Base-by-base conservation (phyloP, 2,329 filamentous ascomycete species). In the Ophiosphaerella narmari region DNA sequence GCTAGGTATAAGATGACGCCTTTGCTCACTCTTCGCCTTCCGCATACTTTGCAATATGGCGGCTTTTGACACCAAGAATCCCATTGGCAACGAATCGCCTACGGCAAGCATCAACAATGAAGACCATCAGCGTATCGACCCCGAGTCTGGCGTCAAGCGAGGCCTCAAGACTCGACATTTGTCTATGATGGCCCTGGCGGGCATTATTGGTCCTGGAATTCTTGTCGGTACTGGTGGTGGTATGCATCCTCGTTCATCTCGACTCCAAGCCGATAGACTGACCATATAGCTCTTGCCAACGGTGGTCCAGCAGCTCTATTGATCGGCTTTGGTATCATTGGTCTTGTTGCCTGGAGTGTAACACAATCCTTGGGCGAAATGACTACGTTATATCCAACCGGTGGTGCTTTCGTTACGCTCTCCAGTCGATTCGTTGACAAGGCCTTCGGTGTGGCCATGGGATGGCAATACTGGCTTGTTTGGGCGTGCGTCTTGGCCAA, bases 351-450 rank as follows among this genome's bases (percentile, higher is more conserved):
- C 2, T 82, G 65, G 51, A 80, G 78, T 58, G 82, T 87, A 57
- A 90, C 89, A 83, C 88, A 90, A 76, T 87, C 84, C 4, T 75
- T 91, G 6, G 88, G 88, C 16, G 88, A 91, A 68, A 76, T 91
- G 61, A 88, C 88, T 3, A 90, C 88, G 6, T 73, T 90, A 1
- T 90, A 87, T 58, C 88, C 88, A 0, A 86, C 83, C 0, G 85
- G 85, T 5, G 88, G 88, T 2, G 85, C 86, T 0, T 90, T 91
- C 62, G 85, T 85, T n/a, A 84, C 82, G 8, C 80, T 90, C 32
- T 85, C 85, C 0, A 85, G 88, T 55, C 81, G 88, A 7, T 87
- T 91, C 57, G 63, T 70, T 33, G 55, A 64, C 23, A 56, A 60
- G 24, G 57, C 59, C 8, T 61, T 59, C 35, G 55, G 57, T 8